Evolutionary conservation across 495 filamentous ascomycete species (phyloP).

Genomic region (Daldinia bambusicola): DNA sequence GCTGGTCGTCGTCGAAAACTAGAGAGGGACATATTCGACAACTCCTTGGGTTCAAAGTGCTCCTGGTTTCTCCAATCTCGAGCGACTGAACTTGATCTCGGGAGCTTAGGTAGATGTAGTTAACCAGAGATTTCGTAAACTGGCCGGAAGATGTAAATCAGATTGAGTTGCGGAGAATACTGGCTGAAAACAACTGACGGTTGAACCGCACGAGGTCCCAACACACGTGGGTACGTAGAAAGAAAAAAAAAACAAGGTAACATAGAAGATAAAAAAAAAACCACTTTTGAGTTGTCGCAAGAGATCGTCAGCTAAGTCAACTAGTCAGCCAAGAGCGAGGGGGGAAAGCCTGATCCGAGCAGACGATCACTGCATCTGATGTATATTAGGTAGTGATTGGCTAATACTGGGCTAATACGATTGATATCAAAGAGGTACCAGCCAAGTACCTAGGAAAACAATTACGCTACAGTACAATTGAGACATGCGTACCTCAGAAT

Average conservation of each 20-base stretch:
- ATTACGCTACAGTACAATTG: constrained; percentile 1
- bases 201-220: constrained; percentile 6
- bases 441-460: constrained; percentile 24
- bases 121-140: constrained; percentile 19
- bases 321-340: constrained; percentile 20
- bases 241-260: constrained; percentile 14
- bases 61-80: constrained; percentile 6
- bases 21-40: constrained; percentile 35
- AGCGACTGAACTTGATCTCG: background rate
- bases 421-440: constrained; percentile 29
- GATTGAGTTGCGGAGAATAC: constrained; percentile 16
- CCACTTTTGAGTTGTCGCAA: constrained; percentile 24
- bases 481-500: background rate
- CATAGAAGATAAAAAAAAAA: constrained; percentile 18
- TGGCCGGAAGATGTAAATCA: constrained; percentile 10
- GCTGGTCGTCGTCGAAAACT: constrained; percentile 33
- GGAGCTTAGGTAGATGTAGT: constrained; percentile 14
- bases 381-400: constrained; percentile 25
- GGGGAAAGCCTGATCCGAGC: constrained; percentile 26
- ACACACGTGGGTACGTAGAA: constrained; percentile 27
- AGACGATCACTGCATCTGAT: constrained; percentile 23
- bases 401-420: constrained; percentile 18
- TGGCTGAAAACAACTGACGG: constrained; percentile 13
- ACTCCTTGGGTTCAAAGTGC: constrained; percentile 8
- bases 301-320: constrained; percentile 10